A percentile compares a stretch with the other conserved stretches of the same genome.
phyloP scores from a whole-genome alignment of 345 rosid genomes.

The Trapa bicornis region DNA sequence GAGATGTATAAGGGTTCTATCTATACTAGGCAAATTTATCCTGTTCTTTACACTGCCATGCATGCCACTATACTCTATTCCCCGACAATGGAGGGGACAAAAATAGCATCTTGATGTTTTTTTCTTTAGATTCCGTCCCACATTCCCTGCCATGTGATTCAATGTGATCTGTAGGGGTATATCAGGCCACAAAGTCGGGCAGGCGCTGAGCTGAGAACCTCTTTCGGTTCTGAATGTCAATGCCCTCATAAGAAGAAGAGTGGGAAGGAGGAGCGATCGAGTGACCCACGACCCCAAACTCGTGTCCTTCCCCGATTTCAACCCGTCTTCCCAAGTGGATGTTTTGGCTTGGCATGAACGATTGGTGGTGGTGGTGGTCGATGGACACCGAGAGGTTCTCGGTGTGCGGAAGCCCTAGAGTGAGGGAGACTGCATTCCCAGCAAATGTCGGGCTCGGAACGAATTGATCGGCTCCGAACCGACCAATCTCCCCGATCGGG shows the following conservation, averaged over 20 bases:
- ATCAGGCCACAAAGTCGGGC: conserved; percentile 82
- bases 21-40: not conserved
- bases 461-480: conserved; percentile 66
- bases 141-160: not conserved
- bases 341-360: conserved; percentile 64
- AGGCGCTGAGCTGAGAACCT: conserved; percentile 76
- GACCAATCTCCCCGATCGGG: conserved; percentile 72
- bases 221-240: conserved; percentile 74
- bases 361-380: conserved; percentile 59
- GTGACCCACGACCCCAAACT: conserved; percentile 40
- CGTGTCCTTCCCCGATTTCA: conserved; percentile 52
- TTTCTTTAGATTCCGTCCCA: not conserved
- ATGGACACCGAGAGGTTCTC: conserved; percentile 74
- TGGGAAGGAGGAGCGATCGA: conserved; percentile 29
- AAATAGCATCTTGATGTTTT: not conserved
- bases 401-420: conserved; percentile 81
- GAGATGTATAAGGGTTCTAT: not conserved
- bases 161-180: not conserved
- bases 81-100: not conserved
- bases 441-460: conserved; percentile 10
- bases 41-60: conserved; percentile 1
- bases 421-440: conserved; percentile 52
- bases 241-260: conserved; percentile 55
- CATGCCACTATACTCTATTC: conserved; percentile 1
- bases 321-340: conserved; percentile 71